A percentile compares a stretch with the other conserved stretches of the same genome.
Conservation (phyloP, 75 land plant genomes). For the Sequoia sempervirens region DNA sequence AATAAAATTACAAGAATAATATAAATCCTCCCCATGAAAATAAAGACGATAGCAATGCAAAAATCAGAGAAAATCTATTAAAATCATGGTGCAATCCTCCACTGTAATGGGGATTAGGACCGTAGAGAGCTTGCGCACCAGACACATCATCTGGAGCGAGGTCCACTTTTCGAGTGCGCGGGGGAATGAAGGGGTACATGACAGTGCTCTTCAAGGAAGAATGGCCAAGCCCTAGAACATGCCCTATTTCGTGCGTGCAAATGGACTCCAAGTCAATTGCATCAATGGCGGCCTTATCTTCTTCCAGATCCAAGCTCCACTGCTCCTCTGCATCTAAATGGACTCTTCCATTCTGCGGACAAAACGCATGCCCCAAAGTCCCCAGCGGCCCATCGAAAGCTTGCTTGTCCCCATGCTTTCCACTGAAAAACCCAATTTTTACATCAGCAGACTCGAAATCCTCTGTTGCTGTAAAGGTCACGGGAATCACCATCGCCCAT, state of each 20-base stretch:
- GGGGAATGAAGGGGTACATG: constrained; percentile 34
- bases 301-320: constrained; percentile 11
- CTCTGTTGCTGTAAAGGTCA: constrained; percentile 21
- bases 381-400: constrained; percentile 40
- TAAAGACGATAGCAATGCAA: no score
- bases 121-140: constrained; percentile 34
- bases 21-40: no score
- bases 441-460: constrained; percentile 16
- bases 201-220: constrained; percentile 22
- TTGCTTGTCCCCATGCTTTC: constrained; percentile 39
- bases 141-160: constrained; percentile 27
- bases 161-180: constrained; percentile 13
- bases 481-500: constrained; percentile 29
- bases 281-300: background rate
- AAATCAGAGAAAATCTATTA: no score
- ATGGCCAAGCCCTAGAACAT: constrained; percentile 37
- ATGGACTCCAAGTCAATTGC: constrained; percentile 38
- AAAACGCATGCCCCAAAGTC: constrained; percentile 37
- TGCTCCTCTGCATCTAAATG: constrained; percentile 35
- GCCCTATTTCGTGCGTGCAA: constrained; percentile 43
- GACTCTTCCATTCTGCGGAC: constrained; percentile 33
- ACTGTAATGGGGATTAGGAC: constrained; percentile 6
- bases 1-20: no score
- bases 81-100: no score
- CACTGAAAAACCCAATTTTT: constrained; percentile 21